Evolutionary conservation across 495 filamentous ascomycete genomes (phyloP).

Genomic region (Aspergillus saccharolyticus): DNA sequence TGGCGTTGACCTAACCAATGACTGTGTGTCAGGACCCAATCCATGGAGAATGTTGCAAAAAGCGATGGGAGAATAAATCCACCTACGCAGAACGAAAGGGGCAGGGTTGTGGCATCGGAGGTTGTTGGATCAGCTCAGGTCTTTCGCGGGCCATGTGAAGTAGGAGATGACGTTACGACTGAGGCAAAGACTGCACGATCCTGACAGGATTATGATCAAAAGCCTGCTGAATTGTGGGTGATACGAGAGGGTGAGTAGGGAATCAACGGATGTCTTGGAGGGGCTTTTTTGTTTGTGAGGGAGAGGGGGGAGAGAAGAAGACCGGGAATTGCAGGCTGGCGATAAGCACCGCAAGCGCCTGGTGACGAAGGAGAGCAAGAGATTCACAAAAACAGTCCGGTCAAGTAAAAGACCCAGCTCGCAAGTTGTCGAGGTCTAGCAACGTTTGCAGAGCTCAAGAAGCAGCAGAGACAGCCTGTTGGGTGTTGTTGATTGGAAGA

Average conservation of each 20-base stretch:
- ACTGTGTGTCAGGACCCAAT: neutral
- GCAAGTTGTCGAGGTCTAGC: too few relatives aligned
- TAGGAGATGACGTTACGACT: neutral
- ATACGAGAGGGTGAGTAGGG: conserved; percentile 1
- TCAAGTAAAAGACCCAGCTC: neutral
- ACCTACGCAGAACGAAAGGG: conserved; percentile 37
- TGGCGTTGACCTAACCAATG: conserved; percentile 38
- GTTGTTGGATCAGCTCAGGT: conserved; percentile 11
- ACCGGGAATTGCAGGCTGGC: neutral
- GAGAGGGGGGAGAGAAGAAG: conserved; percentile 9
- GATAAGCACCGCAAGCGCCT: conserved; percentile 7
- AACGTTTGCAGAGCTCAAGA: too few relatives aligned
- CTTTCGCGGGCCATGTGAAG: conserved; percentile 24
- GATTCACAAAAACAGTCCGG: neutral
- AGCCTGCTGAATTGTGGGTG: too few relatives aligned
- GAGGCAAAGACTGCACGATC: neutral
- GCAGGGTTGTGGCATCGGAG: conserved; percentile 12
- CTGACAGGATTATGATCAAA: neutral
- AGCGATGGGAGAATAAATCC: conserved; percentile 6
- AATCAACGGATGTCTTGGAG: conserved; percentile 9
- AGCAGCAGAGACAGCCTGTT: too few relatives aligned
- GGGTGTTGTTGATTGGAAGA: neutral
- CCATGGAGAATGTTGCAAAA: neutral
- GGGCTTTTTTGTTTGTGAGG: conserved; percentile 17
- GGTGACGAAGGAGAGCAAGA: neutral